Evolutionary conservation across 768 basidiomycete genomes (phyloP), one percentile per base, ranked within the genome.

Genomic region (Tylopilus subfusipes): DNA sequence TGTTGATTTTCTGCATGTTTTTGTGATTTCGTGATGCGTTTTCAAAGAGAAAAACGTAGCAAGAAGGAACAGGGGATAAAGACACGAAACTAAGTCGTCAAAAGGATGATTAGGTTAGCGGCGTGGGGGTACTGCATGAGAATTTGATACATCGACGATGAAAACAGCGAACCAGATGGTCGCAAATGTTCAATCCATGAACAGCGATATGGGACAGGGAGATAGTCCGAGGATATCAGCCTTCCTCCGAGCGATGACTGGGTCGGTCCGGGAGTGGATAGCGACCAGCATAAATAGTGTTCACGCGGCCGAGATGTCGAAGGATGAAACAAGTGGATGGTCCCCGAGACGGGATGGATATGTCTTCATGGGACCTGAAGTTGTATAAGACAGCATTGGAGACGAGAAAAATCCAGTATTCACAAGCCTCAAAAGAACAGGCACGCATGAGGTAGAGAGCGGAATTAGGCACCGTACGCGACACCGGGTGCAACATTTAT

Each of bases 301-400:
- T 63, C 63, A 64, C 67, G 68, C 62, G 58, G 60, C 48, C 61
- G 64, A 63, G 63, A 65, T 60, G 63, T 59, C 53, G 59, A 66
- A 63, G 64, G 55, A 60, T 58, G 55, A 63, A 65, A 66, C 52
- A 64, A 61, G 62, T 58, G 64, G 66, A 68, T 65, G 69, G 68
- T 72, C 73, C 77, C 73, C 72, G 64, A 70, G 80, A 83, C 82
- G 75, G 81, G 79, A 82, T 81, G 81, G 78, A 83, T 82, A 82
- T 78, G 82, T 83, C 82, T 79, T 70, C 67, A 72, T 69, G 66
- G 65, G 61, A 63, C 62, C 64, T 53, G 46, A 63, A 58, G 25
- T 58, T 51, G 57, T 58, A 63, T 69, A 55, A 58, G 52, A 61
- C 61, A 65, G 30, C 49, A 54, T 48, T 56, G 42, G 52, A 54